Percentiles rank a stretch among this genome's conserved stretches.
Conservation (phyloP, 2,329 filamentous ascomycete species). For the Colletotrichum viniferum region DNA sequence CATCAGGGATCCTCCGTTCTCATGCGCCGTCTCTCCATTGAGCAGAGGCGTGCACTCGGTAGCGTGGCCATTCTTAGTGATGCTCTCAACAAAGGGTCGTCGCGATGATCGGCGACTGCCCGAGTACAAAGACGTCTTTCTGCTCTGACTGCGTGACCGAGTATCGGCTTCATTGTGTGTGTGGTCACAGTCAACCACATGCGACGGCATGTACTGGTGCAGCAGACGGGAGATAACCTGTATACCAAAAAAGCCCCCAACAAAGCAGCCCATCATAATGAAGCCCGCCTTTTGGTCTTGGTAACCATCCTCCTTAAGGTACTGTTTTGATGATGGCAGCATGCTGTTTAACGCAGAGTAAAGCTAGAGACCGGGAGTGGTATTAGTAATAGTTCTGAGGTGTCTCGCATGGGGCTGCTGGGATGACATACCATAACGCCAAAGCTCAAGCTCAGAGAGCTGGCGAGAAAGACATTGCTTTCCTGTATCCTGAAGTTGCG, state of each 20-base stretch:
- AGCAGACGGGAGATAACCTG: constrained; percentile 74
- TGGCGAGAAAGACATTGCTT: constrained; percentile 85
- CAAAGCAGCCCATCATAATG: constrained; percentile 71
- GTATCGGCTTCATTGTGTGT: constrained; percentile 54
- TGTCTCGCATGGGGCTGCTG: neutral
- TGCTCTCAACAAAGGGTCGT: constrained; percentile 23
- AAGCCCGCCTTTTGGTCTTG: constrained; percentile 70
- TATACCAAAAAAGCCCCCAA: constrained; percentile 76
- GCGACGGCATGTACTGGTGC: constrained; percentile 76
- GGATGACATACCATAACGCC: constrained; percentile 81
- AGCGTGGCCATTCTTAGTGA: constrained; percentile 23
- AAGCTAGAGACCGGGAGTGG: constrained; percentile 56
- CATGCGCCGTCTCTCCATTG: constrained; percentile 27
- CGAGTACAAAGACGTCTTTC: constrained; percentile 14
- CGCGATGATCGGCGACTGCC: constrained; percentile 32
- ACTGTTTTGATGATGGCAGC: constrained; percentile 83
- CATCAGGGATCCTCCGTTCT: constrained; percentile 27
- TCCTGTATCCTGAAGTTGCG: constrained; percentile 85
- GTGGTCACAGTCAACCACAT: constrained; percentile 82
- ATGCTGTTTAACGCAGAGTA: constrained; percentile 94
- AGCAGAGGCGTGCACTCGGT: constrained; percentile 58
- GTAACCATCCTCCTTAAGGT: constrained; percentile 73
- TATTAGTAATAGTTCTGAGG: neutral
- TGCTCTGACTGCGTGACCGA: constrained; percentile 21
- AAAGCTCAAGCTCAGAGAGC: constrained; percentile 89